Percentiles rank a stretch among this genome's conserved stretches.
Conservation (phyloP, 192 early-diverging fungal species). For the Mortierella claussenii region DNA sequence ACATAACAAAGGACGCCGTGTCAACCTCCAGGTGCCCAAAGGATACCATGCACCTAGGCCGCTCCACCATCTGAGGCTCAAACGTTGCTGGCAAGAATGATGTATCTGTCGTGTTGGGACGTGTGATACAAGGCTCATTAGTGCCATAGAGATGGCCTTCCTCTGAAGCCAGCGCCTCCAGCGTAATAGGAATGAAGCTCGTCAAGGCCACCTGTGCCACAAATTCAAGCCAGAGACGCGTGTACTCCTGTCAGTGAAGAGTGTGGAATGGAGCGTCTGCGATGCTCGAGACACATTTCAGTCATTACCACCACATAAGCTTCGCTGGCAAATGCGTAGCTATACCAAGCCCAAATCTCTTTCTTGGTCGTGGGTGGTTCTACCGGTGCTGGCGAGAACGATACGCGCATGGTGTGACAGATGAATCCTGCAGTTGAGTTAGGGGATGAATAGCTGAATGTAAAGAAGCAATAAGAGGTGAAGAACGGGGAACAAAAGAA, state of each 20-base stretch:
- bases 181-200: conserved; percentile 54
- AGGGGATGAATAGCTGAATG: background rate
- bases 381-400: conserved; percentile 38
- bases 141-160: conserved; percentile 50
- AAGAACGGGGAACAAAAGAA: too few species aligned
- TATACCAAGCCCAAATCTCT: conserved; percentile 53
- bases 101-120: conserved; percentile 5
- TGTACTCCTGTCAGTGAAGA: background rate
- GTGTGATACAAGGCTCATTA: conserved; percentile 24
- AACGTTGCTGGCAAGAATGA: background rate
- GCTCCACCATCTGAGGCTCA: background rate
- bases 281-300: background rate
- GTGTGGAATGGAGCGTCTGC: too few species aligned
- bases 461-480: too few species aligned
- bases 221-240: background rate
- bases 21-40: conserved; percentile 48
- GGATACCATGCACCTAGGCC: conserved; percentile 48
- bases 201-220: conserved; percentile 44
- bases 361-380: conserved; percentile 32
- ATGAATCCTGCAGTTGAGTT: too few species aligned
- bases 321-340: conserved; percentile 56
- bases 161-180: conserved; percentile 47
- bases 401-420: conserved; percentile 33
- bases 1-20: conserved; percentile 57
- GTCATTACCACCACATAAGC: conserved; percentile 49